Base-by-base conservation (phyloP, 169 alveolate genomes). In the Plasmodium gaboni region DNA sequence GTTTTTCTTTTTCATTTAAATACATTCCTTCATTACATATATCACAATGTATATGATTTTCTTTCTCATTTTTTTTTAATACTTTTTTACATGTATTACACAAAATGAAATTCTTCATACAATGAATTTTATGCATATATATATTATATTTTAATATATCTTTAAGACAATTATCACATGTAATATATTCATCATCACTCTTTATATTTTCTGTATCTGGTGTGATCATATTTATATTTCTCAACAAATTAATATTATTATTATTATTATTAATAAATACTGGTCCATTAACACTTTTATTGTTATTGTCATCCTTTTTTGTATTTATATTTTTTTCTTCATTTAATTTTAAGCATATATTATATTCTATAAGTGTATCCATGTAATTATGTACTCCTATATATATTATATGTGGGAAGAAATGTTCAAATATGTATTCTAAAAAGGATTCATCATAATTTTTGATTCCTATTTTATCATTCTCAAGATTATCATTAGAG, bases 11-110 rank as follows among this genome's bases (percentile, higher is more conserved):
- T 38, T 76, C 59, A 70, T 22, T 13, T 17, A 38, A 15, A 63
- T 42, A n/a, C 38, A 76, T 15, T 0, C 89, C 89, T 63, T 76
- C 89, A 76, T 76, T 76, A 63, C 89, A 76, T 63, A 76, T 48
- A 12, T 59, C 71, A 76, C 89, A 76, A 51, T 76, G 89, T 10
- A 59, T 76, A 76, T 76, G 89, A 46, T 76, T 46, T 5, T 28
- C 9, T n/a, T 64, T 26, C 7, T 76, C 70, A 13, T 76, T 76
- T 51, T 76, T 76, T 48, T 38, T 42, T 48, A 76, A 65, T 15
- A 61, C 5, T 70, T 28, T 64, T 76, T 76, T 76, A 57, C 89
- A 76, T 24, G 64, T 76, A 65, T 76, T 76, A 65, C 89, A 76
- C 28, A 76, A 2, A 22, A 76, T 64, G 22, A 76, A 26, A 76